Conservation (phyloP, 495 filamentous ascomycete species). For the Venustampulla echinocandica region DNA sequence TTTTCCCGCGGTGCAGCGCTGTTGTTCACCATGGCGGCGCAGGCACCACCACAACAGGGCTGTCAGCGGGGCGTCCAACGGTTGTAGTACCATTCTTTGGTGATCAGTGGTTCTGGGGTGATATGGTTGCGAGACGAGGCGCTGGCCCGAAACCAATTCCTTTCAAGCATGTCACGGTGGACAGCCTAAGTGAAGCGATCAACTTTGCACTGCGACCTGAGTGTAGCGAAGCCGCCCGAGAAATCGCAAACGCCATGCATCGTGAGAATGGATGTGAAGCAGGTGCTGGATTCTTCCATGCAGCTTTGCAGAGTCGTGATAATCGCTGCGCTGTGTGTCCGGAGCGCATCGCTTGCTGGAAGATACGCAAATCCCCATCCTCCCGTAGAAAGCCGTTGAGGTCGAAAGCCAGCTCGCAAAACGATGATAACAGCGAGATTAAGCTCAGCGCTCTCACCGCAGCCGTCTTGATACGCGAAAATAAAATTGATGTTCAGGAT, state of each 20-base stretch:
- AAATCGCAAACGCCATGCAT: conserved; percentile 34
- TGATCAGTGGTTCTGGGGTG: conserved; percentile 52
- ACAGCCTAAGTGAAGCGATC: conserved; percentile 35
- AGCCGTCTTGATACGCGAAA: neutral
- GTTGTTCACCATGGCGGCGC: conserved; percentile 47
- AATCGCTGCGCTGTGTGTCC: neutral
- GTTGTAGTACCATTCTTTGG: conserved; percentile 63
- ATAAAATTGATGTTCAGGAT: neutral
- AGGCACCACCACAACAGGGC: conserved; percentile 45
- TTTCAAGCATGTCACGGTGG: conserved; percentile 33
- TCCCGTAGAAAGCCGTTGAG: neutral
- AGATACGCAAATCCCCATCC: neutral
- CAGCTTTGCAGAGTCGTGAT: neutral
- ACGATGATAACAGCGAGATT: too few species aligned
- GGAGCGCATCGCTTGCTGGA: neutral
- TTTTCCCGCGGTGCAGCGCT: conserved; percentile 49
- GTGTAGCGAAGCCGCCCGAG: conserved; percentile 35
- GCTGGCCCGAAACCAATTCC: conserved; percentile 38
- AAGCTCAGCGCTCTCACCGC: neutral
- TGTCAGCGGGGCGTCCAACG: conserved; percentile 51
- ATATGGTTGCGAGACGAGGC: conserved; percentile 39
- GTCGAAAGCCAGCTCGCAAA: too few species aligned
- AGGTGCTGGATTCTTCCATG: conserved; percentile 12
- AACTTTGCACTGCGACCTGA: conserved; percentile 29
- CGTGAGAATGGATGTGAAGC: conserved; percentile 23